Percentiles rank a stretch among this genome's conserved stretches.
Conservation (phyloP, 441 rosid species). For the Rhodomyrtus psidioides region DNA sequence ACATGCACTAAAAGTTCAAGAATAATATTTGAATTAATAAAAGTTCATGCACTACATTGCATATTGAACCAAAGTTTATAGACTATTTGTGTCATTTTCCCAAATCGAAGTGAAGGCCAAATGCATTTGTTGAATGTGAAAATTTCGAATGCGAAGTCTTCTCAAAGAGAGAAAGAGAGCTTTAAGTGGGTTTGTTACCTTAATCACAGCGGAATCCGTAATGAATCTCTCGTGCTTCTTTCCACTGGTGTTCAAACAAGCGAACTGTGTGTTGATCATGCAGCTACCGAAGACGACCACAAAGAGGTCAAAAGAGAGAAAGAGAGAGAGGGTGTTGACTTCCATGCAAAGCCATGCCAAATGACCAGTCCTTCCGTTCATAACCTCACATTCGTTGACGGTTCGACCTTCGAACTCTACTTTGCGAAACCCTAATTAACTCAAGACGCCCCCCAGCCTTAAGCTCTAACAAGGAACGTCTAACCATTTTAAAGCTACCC, state of each 20-base stretch:
- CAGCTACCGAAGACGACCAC: neutral
- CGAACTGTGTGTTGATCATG: neutral
- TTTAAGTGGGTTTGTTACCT: neutral
- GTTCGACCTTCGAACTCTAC: neutral
- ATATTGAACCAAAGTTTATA: too few species aligned
- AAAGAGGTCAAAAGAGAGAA: neutral
- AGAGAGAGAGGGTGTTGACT: neutral
- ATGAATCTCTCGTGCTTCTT: neutral
- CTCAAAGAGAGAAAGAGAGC: neutral
- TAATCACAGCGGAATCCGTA: neutral
- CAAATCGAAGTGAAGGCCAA: neutral
- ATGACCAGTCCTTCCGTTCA: neutral
- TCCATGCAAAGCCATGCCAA: slow-evolving; percentile 1
- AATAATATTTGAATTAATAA: too few species aligned
- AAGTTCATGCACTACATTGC: too few species aligned
- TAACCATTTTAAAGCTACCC: neutral
- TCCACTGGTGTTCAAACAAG: neutral
- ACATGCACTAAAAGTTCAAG: too few species aligned
- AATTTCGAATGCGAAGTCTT: neutral
- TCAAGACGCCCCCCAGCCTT: neutral
- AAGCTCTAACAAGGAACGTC: neutral
- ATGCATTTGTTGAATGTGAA: neutral
- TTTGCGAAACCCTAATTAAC: neutral
- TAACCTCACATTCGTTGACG: slow-evolving; percentile 1
- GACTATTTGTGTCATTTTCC: too few species aligned